Conservation (phyloP, 352 stramenopile species). For the Pythium phragmiticola region DNA sequence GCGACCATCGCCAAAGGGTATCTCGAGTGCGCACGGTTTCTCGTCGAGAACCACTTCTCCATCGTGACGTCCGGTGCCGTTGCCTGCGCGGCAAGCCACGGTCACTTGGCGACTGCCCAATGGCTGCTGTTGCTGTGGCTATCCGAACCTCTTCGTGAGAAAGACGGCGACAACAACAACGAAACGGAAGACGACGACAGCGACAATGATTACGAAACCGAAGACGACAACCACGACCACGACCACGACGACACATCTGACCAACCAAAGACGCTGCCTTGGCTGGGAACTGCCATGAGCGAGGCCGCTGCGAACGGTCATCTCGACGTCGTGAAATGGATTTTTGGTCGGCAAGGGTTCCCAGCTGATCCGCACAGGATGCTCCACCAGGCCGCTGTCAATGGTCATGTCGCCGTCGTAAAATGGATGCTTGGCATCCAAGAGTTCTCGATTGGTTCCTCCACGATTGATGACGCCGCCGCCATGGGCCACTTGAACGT, state of each 20-base stretch:
- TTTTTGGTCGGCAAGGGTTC: neutral
- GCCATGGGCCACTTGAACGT: neutral
- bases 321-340: constrained; percentile 7
- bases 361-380: too few relatives aligned
- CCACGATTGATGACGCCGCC: neutral
- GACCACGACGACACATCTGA: too few relatives aligned
- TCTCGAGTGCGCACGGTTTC: constrained; percentile 3
- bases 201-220: too few relatives aligned
- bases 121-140: neutral
- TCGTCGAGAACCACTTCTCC: neutral
- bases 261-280: neutral
- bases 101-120: neutral
- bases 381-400: too few relatives aligned
- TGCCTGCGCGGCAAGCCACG: neutral
- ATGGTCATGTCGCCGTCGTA: too few relatives aligned
- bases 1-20: neutral
- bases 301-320: constrained; percentile 1
- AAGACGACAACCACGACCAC: too few relatives aligned
- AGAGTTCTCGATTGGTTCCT: neutral
- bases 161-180: too few relatives aligned
- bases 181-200: too few relatives aligned
- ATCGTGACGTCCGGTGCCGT: neutral
- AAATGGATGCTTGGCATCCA: neutral
- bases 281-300: neutral
- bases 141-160: neutral